phyloP scores from a whole-genome alignment of 306 rosid species.

The Casuarina equisetifolia region DNA sequence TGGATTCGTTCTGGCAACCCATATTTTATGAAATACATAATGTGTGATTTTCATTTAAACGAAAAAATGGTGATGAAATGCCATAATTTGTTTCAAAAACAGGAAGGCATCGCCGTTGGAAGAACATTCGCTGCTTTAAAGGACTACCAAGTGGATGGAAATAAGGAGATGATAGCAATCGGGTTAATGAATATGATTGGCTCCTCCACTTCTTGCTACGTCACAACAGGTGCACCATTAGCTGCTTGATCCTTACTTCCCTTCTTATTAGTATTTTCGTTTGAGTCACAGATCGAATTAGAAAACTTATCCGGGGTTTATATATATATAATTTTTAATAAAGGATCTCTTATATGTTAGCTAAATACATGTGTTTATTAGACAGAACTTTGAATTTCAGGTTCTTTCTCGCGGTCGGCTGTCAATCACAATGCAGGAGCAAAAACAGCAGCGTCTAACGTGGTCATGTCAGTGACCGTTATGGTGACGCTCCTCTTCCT shows the following conservation, averaged over 20 bases:
- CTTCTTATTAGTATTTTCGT: neutral
- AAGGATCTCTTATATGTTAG: no score
- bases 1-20: no score
- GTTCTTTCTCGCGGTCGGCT: conserved; percentile 90
- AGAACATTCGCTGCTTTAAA: conserved; percentile 87
- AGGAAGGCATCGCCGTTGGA: conserved; percentile 99
- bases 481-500: conserved; percentile 91
- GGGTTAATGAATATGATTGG: conserved; percentile 95
- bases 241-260: neutral
- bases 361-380: no score
- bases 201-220: conserved; percentile 87
- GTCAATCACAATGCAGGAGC: conserved; percentile 95
- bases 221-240: conserved; percentile 69
- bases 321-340: no score
- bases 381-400: conserved; percentile 31
- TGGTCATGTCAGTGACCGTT: conserved; percentile 87
- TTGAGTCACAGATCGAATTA: neutral
- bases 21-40: no score
- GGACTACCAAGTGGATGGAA: conserved; percentile 88
- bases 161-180: conserved; percentile 98
- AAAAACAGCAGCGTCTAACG: conserved; percentile 79
- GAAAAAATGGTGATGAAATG: neutral
- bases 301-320: neutral
- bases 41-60: neutral
- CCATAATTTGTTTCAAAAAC: conserved; percentile 11